These are phyloP conservation scores for Candida pini DNA, from an alignment of 805 yeast species.

Conservation along the genomic window DNA sequence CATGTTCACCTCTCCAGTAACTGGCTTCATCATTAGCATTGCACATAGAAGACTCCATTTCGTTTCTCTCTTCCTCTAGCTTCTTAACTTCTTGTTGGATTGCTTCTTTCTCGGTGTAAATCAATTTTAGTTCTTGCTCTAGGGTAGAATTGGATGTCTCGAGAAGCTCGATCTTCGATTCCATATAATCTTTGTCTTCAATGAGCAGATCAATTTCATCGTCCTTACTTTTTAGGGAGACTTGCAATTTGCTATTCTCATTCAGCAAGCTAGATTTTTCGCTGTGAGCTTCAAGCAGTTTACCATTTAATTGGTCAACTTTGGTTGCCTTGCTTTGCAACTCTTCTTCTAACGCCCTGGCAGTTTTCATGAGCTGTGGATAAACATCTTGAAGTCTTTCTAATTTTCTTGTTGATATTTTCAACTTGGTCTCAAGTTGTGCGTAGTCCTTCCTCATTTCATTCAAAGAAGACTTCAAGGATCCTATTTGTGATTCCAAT, in stretches of 20 bases:
- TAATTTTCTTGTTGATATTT: conserved; percentile 15
- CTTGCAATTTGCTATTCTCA: conserved; percentile 21
- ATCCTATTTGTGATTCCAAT: conserved; percentile 6
- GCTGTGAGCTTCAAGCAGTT: no score
- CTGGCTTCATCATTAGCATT: no score
- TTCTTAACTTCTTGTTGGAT: conserved; percentile 18
- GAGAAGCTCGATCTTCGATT: no score
- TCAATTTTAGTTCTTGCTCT: no score
- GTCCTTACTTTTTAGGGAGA: no score
- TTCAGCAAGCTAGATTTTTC: conserved; percentile 11
- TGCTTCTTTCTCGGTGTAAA: no score
- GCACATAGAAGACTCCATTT: no score
- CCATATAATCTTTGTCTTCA: no score
- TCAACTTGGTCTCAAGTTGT: conserved; percentile 6
- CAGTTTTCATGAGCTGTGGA: conserved; percentile 15
- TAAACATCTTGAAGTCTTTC: conserved; percentile 13
- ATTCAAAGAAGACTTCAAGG: conserved; percentile 1
- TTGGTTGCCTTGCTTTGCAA: conserved; percentile 6
- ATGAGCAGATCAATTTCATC: no score
- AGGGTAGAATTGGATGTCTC: no score
- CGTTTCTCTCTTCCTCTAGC: conserved; percentile 5
- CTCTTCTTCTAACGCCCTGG: conserved; percentile 14
- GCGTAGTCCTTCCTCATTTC: conserved; percentile 2
- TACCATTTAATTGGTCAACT: conserved; percentile 9
- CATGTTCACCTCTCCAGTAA: no score